Base-by-base conservation (phyloP, 2,329 filamentous ascomycete species). In the Ophiostoma sp. region DNA sequence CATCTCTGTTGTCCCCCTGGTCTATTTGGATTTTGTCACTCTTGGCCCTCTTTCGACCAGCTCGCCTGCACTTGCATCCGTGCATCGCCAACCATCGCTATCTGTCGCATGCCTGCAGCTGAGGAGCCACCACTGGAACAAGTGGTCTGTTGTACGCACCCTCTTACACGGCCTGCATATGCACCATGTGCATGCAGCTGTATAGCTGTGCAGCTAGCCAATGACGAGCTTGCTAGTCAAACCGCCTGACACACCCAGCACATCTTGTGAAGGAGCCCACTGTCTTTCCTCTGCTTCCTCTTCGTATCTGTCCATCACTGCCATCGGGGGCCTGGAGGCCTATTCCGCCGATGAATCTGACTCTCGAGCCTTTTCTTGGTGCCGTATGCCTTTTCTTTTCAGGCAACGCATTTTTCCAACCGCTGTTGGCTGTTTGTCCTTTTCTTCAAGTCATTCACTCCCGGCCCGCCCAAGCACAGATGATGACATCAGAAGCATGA, bases 171-270 rank as follows among this genome's bases (percentile, higher is more conserved):
- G 65, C 62, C 68, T 70, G 69, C 70, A 71, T 66, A 45, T 64
- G 63, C 63, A 64, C 9, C n/a, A 12, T 36, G 40, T 64, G 63
- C 63, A 64, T 64, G 63, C 63, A 47, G 63, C 63, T 36, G 63
- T 47, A 64, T 18, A 47, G 9, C 16, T 41, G 64, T 68, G 69
- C 65, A 49, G 66, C 69, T 44, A 41, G 67, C 73, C 72, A 74
- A 74, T 74, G 63, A 67, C 42, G 27, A 11, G 42, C 69, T 12
- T 9, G 67, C 67, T 65, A 64, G 68, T 45, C 64, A 71, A 72
- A 64, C 70, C 72, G 71, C 72, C 71, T 72, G 71, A 73, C 70
- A 72, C 73, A 64, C 69, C 69, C 67, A 49, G 5, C 41, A 64
- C 27, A 38, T 60, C 4, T 52, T 55, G 41, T 47, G 40, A 55